phyloP scores from a whole-genome alignment of 768 basidiomycete species.

The Calocera cornea region DNA sequence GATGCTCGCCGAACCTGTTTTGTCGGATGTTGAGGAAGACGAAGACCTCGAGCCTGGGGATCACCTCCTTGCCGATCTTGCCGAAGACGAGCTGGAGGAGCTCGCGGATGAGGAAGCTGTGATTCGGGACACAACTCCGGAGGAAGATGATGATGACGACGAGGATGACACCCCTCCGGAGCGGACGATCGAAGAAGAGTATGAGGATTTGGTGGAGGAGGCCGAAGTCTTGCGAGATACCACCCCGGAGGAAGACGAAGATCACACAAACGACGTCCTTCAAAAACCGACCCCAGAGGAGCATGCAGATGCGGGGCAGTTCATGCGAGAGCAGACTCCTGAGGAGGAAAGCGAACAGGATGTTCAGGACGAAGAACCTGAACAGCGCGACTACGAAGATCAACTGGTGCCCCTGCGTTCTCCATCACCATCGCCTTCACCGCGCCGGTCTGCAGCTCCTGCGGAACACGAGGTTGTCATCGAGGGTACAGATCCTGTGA shows the following conservation, averaged over 20 bases:
- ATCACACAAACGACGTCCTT: not conserved
- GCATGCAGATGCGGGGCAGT: not conserved
- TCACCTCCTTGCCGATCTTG: not conserved
- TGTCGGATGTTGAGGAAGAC: not conserved
- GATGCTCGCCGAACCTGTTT: not conserved
- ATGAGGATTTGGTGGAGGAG: not conserved
- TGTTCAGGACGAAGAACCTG: not conserved
- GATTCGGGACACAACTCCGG: too few relatives aligned
- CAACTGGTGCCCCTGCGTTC: not conserved
- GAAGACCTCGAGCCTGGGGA: not conserved
- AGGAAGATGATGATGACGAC: too few relatives aligned
- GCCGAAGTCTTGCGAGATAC: not conserved
- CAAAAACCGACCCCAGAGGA: not conserved
- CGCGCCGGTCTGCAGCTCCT: not conserved
- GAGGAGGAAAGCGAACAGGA: not conserved
- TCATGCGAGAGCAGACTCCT: not conserved
- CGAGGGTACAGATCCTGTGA: not conserved
- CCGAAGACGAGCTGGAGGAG: not conserved
- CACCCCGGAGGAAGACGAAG: not conserved
- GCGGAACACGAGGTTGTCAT: not conserved
- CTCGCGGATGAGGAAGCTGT: too few relatives aligned
- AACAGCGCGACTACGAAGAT: conserved; percentile 1
- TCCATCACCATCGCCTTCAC: not conserved
- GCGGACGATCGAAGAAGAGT: not conserved
- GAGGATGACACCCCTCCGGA: too few relatives aligned